These are phyloP conservation scores for Helminthosporium solani DNA, from an alignment of 2,329 filamentous ascomycete species.

Conservation along the genomic window DNA sequence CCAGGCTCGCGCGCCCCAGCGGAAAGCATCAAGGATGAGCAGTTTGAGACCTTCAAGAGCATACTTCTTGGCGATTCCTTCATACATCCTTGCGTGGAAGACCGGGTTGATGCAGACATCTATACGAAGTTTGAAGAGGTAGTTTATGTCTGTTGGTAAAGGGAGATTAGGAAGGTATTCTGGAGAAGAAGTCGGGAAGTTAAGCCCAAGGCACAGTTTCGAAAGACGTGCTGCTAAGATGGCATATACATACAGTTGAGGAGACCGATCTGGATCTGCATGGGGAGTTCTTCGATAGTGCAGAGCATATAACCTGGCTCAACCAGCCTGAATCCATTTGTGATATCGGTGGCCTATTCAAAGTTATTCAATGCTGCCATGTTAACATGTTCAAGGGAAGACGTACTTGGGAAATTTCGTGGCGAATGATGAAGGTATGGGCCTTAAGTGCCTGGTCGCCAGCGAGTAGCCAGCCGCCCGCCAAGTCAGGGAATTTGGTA, in stretches of 20 bases:
- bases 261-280: slow-evolving; percentile 1
- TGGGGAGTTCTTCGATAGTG: slow-evolving; percentile 1
- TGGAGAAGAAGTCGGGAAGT: too few species aligned
- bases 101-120: slow-evolving; percentile 3
- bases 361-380: background rate
- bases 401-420: slow-evolving; percentile 4
- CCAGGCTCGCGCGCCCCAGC: slow-evolving; percentile 3
- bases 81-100: slow-evolving; percentile 6
- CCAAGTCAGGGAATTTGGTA: slow-evolving; percentile 2
- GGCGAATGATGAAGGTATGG: slow-evolving; percentile 3
- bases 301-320: background rate
- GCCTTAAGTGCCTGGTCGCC: slow-evolving; percentile 4
- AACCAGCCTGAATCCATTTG: background rate
- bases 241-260: background rate
- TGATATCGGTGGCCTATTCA: background rate
- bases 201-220: too few species aligned
- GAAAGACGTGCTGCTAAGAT: too few species aligned
- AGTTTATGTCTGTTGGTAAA: slow-evolving; percentile 1
- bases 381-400: background rate
- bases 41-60: slow-evolving; percentile 1
- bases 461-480: background rate
- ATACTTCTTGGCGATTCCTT: slow-evolving; percentile 2
- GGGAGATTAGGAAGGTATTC: too few species aligned
- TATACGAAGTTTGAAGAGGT: background rate
- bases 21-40: slow-evolving; percentile 3